Evolutionary conservation across 2,329 filamentous ascomycete genomes (phyloP), one percentile per base, ranked within the genome.

Genomic region (Cordyceps fumosorosea): DNA sequence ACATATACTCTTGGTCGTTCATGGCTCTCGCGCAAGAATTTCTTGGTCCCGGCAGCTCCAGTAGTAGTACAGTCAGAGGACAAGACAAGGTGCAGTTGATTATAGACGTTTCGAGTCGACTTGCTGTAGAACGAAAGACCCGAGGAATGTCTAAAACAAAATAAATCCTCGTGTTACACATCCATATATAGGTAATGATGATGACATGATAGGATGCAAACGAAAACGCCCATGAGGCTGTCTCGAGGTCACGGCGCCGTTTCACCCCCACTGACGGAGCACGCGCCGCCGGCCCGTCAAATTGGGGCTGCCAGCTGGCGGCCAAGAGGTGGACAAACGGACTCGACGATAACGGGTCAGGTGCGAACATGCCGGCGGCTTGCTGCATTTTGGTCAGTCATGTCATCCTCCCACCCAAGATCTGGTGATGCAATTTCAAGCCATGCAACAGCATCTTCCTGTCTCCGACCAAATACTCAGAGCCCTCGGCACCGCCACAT

Each of bases 281-380:
- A 50, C 37, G 32, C 45, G 48, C 37, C 40, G 57, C 48, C 50
- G 48, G 48, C 40, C 50, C 57, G 40, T 53, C 57, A 60, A 26
- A 37, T 11, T 14, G 40, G 56, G 18, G 50, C 57, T 60, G 47
- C 56, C 56, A 60, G 56, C 56, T 60, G 56, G 47, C 47, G 34
- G 56, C 34, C 32, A 16, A 16, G 18, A 32, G 11, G 24, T 6
- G n/a, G 26, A 34, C 18, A 12, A 24, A 29, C 56, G 48, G 55
- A 50, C 32, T 58, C 45, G 56, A 42, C 4, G 11, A 32, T 26
- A 14, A 14, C 11, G 56, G 57, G 57, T 60, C 57, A 60, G 53
- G 50, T 60, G 57, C 26, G 6, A 29, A 29, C 26, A 6, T 3
- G 26, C 26, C 6, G 26, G 26, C 57, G 18, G 26, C 12, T 22